Base-by-base conservation (phyloP, 1,284 basidiomycete genomes). In the Sanghuangporus weigelae region DNA sequence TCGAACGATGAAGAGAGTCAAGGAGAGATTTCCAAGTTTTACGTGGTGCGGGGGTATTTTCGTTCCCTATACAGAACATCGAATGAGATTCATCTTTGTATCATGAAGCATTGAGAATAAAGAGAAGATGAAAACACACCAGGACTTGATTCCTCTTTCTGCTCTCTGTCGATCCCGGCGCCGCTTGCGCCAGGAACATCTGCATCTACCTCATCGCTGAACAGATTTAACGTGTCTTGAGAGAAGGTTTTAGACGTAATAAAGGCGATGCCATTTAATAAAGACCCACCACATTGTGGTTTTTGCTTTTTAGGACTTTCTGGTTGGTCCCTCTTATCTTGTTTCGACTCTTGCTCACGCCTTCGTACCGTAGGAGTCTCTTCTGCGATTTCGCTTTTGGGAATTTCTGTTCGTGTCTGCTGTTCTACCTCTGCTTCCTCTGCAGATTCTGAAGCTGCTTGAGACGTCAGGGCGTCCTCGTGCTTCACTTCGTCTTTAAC, bases 391-490 rank as follows among this genome's bases (percentile, higher is more conserved):
- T 60, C 59, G 12, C 57, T 51, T 31, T 49, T 59, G 12, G 54
- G 38, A 19, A 57, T 56, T 14, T 59, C 63, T 10, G 50, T 31
- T 7, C 59, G 40, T 1, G 55, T 61, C 19, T 64, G 63, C n/a
- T 61, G 42, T 35, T 64, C 63, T 16, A 64, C 63, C 35, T 64
- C 63, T 39, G 55, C 59, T 53, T 64, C 63, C 14, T 64, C 63
- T 23, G 59, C 59, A 10, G 59, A 60, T 35, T 64, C 63, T 35
- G 63, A 54, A 7, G 42, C 42, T 23, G 31, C 31, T 51, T 49
- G 58, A 10, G 58, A n/a, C 8, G 14, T 40, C 42, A 14, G 6
- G 36, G 14, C 23, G 7, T 42, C 55, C 11, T 57, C 55, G 19
- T 38, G 38, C 16, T 42, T 40, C 19, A 42, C 16, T 46, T 57